These are phyloP conservation scores for Juglanconis sp. DNA, from an alignment of 2,329 filamentous ascomycete genomes.

Conservation along the genomic window DNA sequence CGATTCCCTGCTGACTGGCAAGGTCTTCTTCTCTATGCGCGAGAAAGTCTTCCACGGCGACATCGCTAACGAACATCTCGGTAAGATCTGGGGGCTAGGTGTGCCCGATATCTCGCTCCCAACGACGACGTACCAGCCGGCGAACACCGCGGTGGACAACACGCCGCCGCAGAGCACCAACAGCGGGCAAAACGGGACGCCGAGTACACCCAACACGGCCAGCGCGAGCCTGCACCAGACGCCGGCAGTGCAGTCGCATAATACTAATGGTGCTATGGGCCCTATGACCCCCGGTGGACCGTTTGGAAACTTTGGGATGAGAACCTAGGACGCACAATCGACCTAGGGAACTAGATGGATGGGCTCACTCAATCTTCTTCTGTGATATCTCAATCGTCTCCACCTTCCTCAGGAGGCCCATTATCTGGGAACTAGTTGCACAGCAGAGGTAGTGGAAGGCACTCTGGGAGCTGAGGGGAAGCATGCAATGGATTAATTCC, in stretches of 20 bases:
- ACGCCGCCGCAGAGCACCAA: conserved; percentile 38
- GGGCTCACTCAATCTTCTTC: too few relatives aligned
- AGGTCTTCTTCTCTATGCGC: conserved; percentile 91
- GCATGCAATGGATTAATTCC: too few relatives aligned
- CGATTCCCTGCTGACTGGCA: conserved; percentile 88
- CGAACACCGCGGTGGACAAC: conserved; percentile 28
- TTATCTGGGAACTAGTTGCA: too few relatives aligned
- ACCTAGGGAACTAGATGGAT: too few relatives aligned
- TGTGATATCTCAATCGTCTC: too few relatives aligned
- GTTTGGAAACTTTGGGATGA: conserved; percentile 70
- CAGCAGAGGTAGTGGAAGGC: too few relatives aligned
- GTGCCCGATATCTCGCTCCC: conserved; percentile 56
- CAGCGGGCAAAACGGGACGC: conserved; percentile 46
- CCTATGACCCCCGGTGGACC: conserved; percentile 76
- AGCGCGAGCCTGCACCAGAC: conserved; percentile 47
- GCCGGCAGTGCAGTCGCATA: conserved; percentile 47
- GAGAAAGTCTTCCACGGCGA: conserved; percentile 82
- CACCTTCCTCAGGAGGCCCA: too few relatives aligned
- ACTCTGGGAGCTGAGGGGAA: too few relatives aligned
- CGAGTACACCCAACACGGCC: conserved; percentile 63
- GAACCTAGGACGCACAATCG: conserved; percentile 17
- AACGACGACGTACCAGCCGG: conserved; percentile 5
- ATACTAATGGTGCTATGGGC: conserved; percentile 60
- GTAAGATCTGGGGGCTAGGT: conserved; percentile 91
- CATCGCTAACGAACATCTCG: conserved; percentile 77